A percentile compares a stretch with the other conserved stretches of the same genome.
phyloP scores from a whole-genome alignment of 2,329 filamentous ascomycete species.

The Fusarium musae region DNA sequence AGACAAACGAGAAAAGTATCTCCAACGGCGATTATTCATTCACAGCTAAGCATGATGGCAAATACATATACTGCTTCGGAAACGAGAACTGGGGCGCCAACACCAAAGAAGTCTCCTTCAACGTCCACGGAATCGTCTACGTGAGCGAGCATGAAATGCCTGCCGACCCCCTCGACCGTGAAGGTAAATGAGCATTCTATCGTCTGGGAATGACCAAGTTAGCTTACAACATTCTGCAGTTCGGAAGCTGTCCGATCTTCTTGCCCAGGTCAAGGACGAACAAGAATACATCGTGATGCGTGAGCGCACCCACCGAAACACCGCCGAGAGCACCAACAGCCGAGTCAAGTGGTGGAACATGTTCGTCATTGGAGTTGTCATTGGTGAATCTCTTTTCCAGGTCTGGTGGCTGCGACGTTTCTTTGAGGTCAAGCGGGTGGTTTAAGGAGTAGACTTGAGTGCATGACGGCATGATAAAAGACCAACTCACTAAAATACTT shows the following conservation, averaged over 20 bases:
- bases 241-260: constrained; percentile 82
- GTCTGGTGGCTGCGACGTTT: constrained; percentile 99
- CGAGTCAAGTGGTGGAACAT: constrained; percentile 99
- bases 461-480: constrained; percentile 15
- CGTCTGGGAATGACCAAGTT: background rate
- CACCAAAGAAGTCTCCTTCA: constrained; percentile 98
- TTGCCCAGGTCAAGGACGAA: constrained; percentile 95
- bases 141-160: constrained; percentile 87
- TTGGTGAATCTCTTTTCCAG: constrained; percentile 95
- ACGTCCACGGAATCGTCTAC: constrained; percentile 98
- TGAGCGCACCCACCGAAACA: constrained; percentile 97
- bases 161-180: constrained; percentile 87
- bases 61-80: constrained; percentile 97
- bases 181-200: constrained; percentile 69
- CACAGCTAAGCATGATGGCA: constrained; percentile 84
- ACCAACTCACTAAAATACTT: background rate
- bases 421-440: constrained; percentile 84
- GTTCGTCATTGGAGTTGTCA: constrained; percentile 89
- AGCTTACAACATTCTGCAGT: constrained; percentile 62
- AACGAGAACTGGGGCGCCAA: constrained; percentile 98
- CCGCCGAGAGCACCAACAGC: constrained; percentile 96
- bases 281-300: constrained; percentile 96
- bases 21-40: constrained; percentile 96
- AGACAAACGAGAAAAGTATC: constrained; percentile 81
- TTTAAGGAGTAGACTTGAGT: constrained; percentile 53